These are phyloP conservation scores for Fusarium praegraminearum DNA, from an alignment of 2,329 filamentous ascomycete species.

Conservation along the genomic window DNA sequence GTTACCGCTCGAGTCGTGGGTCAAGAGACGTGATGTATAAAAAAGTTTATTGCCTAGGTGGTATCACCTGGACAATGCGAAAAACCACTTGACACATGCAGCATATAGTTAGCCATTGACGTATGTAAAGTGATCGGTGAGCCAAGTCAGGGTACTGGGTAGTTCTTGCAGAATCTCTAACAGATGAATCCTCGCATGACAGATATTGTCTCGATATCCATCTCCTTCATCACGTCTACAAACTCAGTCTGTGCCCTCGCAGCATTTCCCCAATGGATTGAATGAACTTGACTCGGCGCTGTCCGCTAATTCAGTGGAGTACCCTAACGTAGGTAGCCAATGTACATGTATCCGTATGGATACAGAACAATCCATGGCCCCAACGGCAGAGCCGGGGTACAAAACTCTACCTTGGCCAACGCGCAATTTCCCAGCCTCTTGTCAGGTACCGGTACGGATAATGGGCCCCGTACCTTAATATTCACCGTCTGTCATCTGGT, in stretches of 20 bases:
- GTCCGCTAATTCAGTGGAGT: slow-evolving; percentile 44
- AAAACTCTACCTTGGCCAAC: slow-evolving; percentile 38
- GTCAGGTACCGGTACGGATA: slow-evolving; percentile 31
- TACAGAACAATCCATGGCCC: slow-evolving; percentile 2
- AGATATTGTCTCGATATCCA: slow-evolving; percentile 1
- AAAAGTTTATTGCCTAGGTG: slow-evolving; percentile 27
- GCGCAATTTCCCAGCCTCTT: slow-evolving; percentile 46
- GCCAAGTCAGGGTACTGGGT: slow-evolving; percentile 1
- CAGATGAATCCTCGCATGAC: background rate
- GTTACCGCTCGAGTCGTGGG: slow-evolving; percentile 9
- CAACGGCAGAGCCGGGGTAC: slow-evolving; percentile 40
- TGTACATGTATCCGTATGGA: slow-evolving; percentile 1
- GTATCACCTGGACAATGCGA: slow-evolving; percentile 31
- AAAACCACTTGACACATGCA: slow-evolving; percentile 1
- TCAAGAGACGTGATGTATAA: slow-evolving; percentile 15
- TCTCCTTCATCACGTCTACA: background rate
- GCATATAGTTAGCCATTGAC: slow-evolving; percentile 27
- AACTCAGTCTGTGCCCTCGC: slow-evolving; percentile 32
- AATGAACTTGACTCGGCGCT: slow-evolving; percentile 43
- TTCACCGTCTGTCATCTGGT: slow-evolving; percentile 30
- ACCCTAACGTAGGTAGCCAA: slow-evolving; percentile 1
- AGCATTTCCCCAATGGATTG: slow-evolving; percentile 28
- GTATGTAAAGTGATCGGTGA: slow-evolving; percentile 28
- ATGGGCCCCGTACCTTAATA: slow-evolving; percentile 16
- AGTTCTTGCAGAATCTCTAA: background rate